Conservation (phyloP, 2,329 filamentous ascomycete genomes). For the Plenodomus biglobosus region DNA sequence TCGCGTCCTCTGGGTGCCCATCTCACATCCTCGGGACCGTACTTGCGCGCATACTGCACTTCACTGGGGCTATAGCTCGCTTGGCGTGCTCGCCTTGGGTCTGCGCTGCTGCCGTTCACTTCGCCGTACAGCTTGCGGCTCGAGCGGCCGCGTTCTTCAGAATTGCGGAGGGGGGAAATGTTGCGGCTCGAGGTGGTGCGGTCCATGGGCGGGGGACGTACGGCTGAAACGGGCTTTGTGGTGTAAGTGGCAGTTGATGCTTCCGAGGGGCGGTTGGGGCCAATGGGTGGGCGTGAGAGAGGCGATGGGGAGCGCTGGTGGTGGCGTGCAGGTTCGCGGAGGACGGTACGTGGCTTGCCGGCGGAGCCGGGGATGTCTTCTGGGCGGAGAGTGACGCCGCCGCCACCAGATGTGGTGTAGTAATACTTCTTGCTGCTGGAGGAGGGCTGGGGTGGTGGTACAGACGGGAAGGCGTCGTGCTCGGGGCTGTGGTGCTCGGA, state of each 20-base stretch:
- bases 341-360: slow-evolving; percentile 35
- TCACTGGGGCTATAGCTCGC: slow-evolving; percentile 37
- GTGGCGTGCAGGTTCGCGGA: slow-evolving; percentile 34
- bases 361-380: slow-evolving; percentile 23
- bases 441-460: slow-evolving; percentile 24
- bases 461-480: slow-evolving; percentile 19
- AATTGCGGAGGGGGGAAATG: slow-evolving; percentile 19
- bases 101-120: slow-evolving; percentile 13
- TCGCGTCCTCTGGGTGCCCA: slow-evolving; percentile 31
- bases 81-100: slow-evolving; percentile 22
- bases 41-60: slow-evolving; percentile 33
- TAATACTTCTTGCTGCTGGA: slow-evolving; percentile 30
- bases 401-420: slow-evolving; percentile 29
- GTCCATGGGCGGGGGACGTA: slow-evolving; percentile 14
- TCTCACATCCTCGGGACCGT: slow-evolving; percentile 43
- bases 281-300: slow-evolving; percentile 37
- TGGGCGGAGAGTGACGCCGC: slow-evolving; percentile 25
- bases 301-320: slow-evolving; percentile 36
- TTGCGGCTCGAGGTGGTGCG: slow-evolving; percentile 31
- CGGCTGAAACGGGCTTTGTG: slow-evolving; percentile 13
- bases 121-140: slow-evolving; percentile 30
- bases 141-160: slow-evolving; percentile 30
- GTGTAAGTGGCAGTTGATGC: slow-evolving; percentile 13
- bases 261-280: slow-evolving; percentile 32
- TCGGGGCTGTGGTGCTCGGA: slow-evolving; percentile 31